These are phyloP conservation scores for Paramecium sonneborni DNA, from an alignment of 73 alveolate genomes.

Conservation along the genomic window DNA sequence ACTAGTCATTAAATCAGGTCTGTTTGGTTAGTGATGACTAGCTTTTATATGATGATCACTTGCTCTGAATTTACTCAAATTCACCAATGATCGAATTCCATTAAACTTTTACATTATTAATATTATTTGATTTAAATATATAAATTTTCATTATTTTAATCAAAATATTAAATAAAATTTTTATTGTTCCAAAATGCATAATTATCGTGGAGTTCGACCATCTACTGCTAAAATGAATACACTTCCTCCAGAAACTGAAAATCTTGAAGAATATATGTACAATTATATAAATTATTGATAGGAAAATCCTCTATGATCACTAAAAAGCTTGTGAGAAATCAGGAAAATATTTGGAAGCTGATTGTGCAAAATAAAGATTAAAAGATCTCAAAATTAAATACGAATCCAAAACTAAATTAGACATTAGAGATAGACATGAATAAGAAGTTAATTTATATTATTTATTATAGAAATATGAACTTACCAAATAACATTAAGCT, in stretches of 20 bases:
- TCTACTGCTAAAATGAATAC: slow-evolving; percentile 47
- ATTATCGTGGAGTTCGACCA: slow-evolving; percentile 43
- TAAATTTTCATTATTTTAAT: neutral
- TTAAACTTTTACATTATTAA: slow-evolving; percentile 7
- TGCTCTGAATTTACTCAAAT: slow-evolving; percentile 34
- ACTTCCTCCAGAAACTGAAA: slow-evolving; percentile 24
- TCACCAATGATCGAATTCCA: neutral
- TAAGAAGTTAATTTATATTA: slow-evolving; percentile 32
- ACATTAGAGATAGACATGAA: slow-evolving; percentile 51
- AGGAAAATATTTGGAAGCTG: slow-evolving; percentile 68
- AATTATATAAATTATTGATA: neutral
- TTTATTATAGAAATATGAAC: slow-evolving; percentile 54
- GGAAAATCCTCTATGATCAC: slow-evolving; percentile 64
- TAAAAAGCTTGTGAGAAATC: slow-evolving; percentile 60
- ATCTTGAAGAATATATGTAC: slow-evolving; percentile 30
- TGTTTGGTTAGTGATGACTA: neutral
- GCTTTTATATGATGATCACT: neutral
- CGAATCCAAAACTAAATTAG: slow-evolving; percentile 55
- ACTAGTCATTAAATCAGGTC: slow-evolving; percentile 18
- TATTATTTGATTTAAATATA: neutral
- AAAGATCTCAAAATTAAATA: slow-evolving; percentile 44
- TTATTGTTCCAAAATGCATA: neutral
- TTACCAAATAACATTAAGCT: slow-evolving; percentile 38
- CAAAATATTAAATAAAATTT: neutral
- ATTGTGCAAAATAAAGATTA: slow-evolving; percentile 58